Base-by-base conservation (phyloP, 768 basidiomycete species). In the Calocybe indica region DNA sequence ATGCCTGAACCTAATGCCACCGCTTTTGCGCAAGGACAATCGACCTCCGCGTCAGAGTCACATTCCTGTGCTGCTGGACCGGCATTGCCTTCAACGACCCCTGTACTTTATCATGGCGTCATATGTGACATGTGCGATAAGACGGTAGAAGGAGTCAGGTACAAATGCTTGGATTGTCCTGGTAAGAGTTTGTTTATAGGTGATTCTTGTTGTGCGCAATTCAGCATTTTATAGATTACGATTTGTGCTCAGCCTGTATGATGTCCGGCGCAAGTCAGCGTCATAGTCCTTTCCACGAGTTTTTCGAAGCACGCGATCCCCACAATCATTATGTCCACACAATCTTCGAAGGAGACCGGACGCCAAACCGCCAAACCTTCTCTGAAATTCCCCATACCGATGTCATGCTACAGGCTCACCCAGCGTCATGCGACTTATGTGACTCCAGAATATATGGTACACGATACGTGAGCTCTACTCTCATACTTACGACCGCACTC, bases 121-220 rank as follows among this genome's bases (percentile, higher is more conserved):
- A 40, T 71, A 7, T 93, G 90, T 61, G 85, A 92, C 61, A 55
- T 55, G 11, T 93, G 90, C 62, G 53, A 72, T 5, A 54, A 63
- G 14, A 73, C 63, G 3, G 71, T 92, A 35, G 66, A 75, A 47
- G 90, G 89, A 8, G 60, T 80, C 46, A 73, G 91, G 38, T 82
- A 88, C 62, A 92, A 92, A 63, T 92, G 90, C 57, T 63, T 88
- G 14, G 84, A 88, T 54, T 92, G 89, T 61, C 70, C 74, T 41
- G 73, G 85, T 87, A 59, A 45, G 74, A 64, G 40, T 32, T n/a
- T 10, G 28, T 9, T 9, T 43, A 4, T 14, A 43, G 14, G 13
- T 52, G 4, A 11, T 15, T 1, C 11, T 1, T 35, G 1, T 36
- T n/a, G 28, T 38, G 37, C 48, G 31, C 5, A 13, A 37, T 42